These are phyloP conservation scores for Ascochyta pisi DNA, from an alignment of 2,329 filamentous ascomycete species.

Conservation along the genomic window DNA sequence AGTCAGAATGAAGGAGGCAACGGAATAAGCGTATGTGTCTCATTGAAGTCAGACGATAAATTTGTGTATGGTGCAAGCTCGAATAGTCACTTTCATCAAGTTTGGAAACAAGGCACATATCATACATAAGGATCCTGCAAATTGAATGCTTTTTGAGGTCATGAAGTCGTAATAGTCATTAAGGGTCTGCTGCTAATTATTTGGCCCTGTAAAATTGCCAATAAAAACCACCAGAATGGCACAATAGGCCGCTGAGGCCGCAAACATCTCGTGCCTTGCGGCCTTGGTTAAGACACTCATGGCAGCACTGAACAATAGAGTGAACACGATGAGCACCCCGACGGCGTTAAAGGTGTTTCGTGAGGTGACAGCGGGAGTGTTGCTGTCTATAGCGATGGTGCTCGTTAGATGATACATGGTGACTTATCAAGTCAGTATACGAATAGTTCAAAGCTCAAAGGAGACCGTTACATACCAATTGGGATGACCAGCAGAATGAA, in stretches of 20 bases:
- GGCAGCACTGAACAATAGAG: conserved; percentile 46
- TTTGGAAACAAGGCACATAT: no score
- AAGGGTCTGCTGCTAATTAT: conserved; percentile 28
- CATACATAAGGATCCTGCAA: no score
- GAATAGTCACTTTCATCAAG: no score
- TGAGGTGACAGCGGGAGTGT: conserved; percentile 15
- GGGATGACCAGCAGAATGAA: conserved; percentile 52
- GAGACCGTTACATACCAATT: conserved; percentile 24
- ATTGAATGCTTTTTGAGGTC: neutral
- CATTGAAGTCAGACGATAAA: no score
- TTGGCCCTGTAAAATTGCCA: conserved; percentile 48
- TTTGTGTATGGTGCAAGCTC: no score
- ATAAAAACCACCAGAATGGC: conserved; percentile 51
- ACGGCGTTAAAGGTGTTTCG: conserved; percentile 50
- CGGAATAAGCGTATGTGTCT: conserved; percentile 7
- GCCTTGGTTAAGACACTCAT: conserved; percentile 49
- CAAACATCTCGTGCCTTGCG: conserved; percentile 47
- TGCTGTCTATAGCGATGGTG: conserved; percentile 17
- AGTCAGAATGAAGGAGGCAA: conserved; percentile 41
- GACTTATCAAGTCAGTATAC: conserved; percentile 21
- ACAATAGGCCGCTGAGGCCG: conserved; percentile 50
- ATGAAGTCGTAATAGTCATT: conserved; percentile 3
- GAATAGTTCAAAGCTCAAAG: neutral
- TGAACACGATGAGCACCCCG: conserved; percentile 53
- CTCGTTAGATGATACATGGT: conserved; percentile 50